phyloP scores from a whole-genome alignment of 2,329 filamentous ascomycete genomes.

The Fusarium humuli region DNA sequence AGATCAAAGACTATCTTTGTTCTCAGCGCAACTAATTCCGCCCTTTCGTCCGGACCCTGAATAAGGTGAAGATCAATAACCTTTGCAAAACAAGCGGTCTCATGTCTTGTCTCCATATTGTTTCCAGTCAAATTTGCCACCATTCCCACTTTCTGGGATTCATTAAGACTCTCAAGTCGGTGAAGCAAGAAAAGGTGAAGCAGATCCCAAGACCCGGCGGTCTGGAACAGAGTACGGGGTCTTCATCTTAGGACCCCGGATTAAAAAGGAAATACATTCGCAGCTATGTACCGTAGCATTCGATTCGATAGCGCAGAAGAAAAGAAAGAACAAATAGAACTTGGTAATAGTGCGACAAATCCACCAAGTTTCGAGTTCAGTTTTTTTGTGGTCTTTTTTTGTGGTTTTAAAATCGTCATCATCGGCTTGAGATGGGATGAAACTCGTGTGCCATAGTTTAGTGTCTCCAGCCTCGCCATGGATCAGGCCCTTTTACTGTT shows the following conservation, averaged over 20 bases:
- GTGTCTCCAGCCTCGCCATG: constrained; percentile 28
- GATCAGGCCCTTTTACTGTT: background rate
- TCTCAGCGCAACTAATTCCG: constrained; percentile 6
- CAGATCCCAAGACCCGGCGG: constrained; percentile 30
- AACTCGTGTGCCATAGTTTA: constrained; percentile 4
- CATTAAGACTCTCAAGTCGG: constrained; percentile 34
- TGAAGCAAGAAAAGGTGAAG: constrained; percentile 24
- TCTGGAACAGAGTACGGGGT: constrained; percentile 33
- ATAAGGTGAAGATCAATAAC: constrained; percentile 24
- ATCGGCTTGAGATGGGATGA: constrained; percentile 14
- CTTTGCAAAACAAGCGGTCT: constrained; percentile 17
- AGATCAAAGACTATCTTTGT: background rate
- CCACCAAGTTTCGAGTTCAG: constrained; percentile 1
- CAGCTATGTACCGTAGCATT: background rate
- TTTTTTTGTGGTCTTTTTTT: background rate
- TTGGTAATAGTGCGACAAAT: constrained; percentile 13
- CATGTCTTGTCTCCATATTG: constrained; percentile 9
- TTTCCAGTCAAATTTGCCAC: constrained; percentile 38
- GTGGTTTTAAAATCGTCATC: constrained; percentile 5
- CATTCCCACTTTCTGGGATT: constrained; percentile 25
- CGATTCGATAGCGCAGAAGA: constrained; percentile 17
- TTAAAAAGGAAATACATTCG: constrained; percentile 32
- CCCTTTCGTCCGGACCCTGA: background rate
- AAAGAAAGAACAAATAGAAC: constrained; percentile 21
- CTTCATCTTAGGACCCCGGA: constrained; percentile 36